Conservation (phyloP, 139 green algal species). For the Nannochloris sp. region DNA sequence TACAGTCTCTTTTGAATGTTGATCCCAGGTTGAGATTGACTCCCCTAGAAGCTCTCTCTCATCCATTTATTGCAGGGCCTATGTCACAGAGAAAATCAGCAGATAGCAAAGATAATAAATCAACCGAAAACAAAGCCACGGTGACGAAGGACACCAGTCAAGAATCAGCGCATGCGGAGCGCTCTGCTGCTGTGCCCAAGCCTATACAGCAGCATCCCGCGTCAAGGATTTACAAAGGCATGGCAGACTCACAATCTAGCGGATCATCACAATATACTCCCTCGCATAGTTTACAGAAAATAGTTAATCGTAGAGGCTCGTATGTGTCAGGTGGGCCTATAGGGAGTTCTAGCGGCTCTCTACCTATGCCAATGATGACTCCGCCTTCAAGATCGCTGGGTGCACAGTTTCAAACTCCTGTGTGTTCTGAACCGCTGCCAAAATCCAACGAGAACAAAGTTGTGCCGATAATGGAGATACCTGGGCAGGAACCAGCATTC, state of each 20-base stretch:
- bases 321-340: neutral
- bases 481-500: neutral
- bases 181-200: no score
- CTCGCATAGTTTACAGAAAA: slow-evolving; percentile 19
- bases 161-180: no score
- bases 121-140: no score
- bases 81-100: slow-evolving; percentile 46
- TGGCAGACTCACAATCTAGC: neutral
- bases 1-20: slow-evolving; percentile 51
- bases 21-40: slow-evolving; percentile 63
- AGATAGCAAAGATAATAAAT: no score
- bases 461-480: slow-evolving; percentile 23
- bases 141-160: no score
- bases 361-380: slow-evolving; percentile 12
- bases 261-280: slow-evolving; percentile 5
- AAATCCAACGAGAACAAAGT: slow-evolving; percentile 3
- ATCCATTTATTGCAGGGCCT: slow-evolving; percentile 82
- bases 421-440: neutral
- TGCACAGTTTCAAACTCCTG: slow-evolving; percentile 1
- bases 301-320: slow-evolving; percentile 9
- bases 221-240: neutral
- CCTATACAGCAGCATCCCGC: neutral
- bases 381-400: slow-evolving; percentile 26
- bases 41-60: slow-evolving; percentile 60
- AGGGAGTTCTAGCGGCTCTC: neutral